A percentile compares a stretch with the other conserved stretches of the same genome.
Conservation (phyloP, 2,329 filamentous ascomycete species). For the Colletotrichum sansevieriae region DNA sequence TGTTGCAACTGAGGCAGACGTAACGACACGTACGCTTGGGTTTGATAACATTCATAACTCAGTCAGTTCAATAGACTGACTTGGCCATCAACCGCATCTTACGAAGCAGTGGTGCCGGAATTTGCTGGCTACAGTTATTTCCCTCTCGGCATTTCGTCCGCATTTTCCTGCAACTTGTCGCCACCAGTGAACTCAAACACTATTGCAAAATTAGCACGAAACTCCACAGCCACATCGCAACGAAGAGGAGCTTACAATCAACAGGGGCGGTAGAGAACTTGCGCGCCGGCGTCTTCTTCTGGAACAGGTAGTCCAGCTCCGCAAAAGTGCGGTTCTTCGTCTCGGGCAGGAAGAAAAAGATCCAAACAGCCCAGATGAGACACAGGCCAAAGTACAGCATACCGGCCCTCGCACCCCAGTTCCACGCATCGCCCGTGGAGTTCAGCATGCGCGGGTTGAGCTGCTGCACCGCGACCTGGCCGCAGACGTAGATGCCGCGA, state of each 20-base stretch:
- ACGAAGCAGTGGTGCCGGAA: too few species aligned
- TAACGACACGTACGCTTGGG: too few species aligned
- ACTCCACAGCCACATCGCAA: too few species aligned
- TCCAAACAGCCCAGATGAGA: conserved; percentile 56
- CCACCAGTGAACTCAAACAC: conserved; percentile 6
- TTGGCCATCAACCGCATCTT: too few species aligned
- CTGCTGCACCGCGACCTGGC: conserved; percentile 55
- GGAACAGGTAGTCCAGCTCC: conserved; percentile 63
- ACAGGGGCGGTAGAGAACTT: conserved; percentile 49
- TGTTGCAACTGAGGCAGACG: too few species aligned
- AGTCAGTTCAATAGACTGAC: too few species aligned
- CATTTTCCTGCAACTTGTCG: not conserved
- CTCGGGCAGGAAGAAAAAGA: conserved; percentile 60
- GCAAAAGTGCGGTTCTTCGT: conserved; percentile 59
- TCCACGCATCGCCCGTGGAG: conserved; percentile 46
- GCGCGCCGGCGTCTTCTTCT: conserved; percentile 50
- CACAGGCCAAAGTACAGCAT: conserved; percentile 55
- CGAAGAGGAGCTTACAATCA: conserved; percentile 45
- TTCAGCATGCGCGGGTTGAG: conserved; percentile 54
- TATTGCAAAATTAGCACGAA: not conserved
- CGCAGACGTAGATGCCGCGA: conserved; percentile 57
- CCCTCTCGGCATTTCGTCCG: not conserved
- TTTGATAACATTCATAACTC: too few species aligned
- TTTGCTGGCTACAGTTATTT: not conserved
- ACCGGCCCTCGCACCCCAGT: conserved; percentile 55